Percentiles rank a stretch among this genome's conserved stretches.
phyloP scores from a whole-genome alignment of 2,329 filamentous ascomycete genomes.

The Microsporum canis region DNA sequence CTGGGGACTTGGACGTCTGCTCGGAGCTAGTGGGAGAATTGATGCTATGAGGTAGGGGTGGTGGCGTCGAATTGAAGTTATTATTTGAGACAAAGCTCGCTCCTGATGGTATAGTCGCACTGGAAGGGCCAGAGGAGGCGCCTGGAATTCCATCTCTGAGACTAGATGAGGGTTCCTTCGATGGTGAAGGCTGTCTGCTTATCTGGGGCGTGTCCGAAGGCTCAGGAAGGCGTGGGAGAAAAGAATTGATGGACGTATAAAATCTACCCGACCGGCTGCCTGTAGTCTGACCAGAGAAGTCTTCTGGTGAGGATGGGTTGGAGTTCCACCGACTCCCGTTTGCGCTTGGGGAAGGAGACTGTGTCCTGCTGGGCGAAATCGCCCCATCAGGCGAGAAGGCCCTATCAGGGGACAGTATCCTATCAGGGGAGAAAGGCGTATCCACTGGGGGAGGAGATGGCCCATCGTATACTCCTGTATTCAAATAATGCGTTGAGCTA shows the following conservation, averaged over 20 bases:
- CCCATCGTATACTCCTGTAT: background rate
- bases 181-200: background rate
- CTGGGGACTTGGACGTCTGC: background rate
- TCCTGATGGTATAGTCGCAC: background rate
- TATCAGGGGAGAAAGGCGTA: background rate
- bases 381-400: background rate
- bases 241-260: background rate
- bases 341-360: background rate
- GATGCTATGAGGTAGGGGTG: background rate
- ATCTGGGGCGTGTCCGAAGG: background rate
- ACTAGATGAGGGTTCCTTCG: background rate
- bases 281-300: background rate
- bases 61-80: background rate
- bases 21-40: background rate
- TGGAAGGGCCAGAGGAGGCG: background rate
- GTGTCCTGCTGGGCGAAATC: background rate
- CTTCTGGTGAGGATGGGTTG: background rate
- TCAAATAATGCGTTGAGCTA: background rate
- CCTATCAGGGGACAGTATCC: background rate
- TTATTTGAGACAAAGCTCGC: constrained; percentile 1
- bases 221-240: background rate
- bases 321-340: background rate
- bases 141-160: background rate
- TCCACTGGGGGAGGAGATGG: background rate
- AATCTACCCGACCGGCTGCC: background rate